These are phyloP conservation scores for Colletotrichum viniferum DNA, from an alignment of 2,329 filamentous ascomycete genomes.

Conservation along the genomic window DNA sequence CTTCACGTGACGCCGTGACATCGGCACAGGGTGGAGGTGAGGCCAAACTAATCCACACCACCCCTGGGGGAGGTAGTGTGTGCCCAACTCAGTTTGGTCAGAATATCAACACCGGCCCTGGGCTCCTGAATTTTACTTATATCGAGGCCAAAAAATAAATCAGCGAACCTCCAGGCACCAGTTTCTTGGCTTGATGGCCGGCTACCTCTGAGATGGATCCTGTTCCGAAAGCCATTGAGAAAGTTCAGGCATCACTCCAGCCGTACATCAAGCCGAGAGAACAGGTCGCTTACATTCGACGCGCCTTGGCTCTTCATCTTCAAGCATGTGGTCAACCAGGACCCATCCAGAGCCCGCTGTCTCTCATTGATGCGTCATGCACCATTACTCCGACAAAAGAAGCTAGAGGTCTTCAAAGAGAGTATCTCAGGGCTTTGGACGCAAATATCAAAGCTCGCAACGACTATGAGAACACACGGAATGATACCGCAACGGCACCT, in stretches of 20 bases:
- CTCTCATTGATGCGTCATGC: constrained; percentile 48
- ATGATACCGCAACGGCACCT: constrained; percentile 24
- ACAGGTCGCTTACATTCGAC: constrained; percentile 60
- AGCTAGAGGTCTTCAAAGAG: constrained; percentile 52
- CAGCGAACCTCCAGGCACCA: background rate
- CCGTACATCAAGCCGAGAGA: constrained; percentile 62
- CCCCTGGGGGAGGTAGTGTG: background rate
- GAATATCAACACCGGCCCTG: background rate
- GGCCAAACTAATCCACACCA: constrained; percentile 4
- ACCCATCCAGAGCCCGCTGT: constrained; percentile 48
- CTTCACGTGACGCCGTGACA: background rate
- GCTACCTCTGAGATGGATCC: constrained; percentile 24
- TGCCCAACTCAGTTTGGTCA: background rate
- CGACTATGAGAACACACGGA: constrained; percentile 43
- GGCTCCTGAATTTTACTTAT: background rate
- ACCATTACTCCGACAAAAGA: constrained; percentile 39
- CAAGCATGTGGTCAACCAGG: constrained; percentile 49
- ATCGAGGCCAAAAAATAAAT: background rate
- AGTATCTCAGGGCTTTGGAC: constrained; percentile 59
- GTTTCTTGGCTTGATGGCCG: background rate
- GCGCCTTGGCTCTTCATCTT: constrained; percentile 58
- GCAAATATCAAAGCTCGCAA: constrained; percentile 56
- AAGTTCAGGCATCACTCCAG: constrained; percentile 48
- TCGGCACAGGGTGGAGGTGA: background rate
- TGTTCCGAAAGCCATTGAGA: constrained; percentile 38